Base-by-base conservation (phyloP, 202 grass and related monocot species). In the Brachypodium distachyon region DNA sequence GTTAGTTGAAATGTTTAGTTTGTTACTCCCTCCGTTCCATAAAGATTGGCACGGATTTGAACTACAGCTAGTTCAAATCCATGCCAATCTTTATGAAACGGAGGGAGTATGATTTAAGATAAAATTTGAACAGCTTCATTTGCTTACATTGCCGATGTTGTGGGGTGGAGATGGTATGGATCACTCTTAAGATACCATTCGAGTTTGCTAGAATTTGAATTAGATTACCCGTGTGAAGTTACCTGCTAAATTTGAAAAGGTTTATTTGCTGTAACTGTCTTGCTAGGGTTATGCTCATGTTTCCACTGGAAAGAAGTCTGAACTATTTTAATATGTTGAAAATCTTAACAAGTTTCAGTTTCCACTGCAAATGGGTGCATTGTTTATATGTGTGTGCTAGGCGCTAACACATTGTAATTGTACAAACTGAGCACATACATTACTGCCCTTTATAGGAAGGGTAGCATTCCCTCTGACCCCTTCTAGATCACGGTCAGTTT, bases 111-210 rank as follows among this genome's bases (percentile, higher is more conserved):
- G n/a, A n/a, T n/a, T n/a, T n/a, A n/a, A n/a, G n/a, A n/a, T n/a
- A n/a, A n/a, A n/a, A n/a, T n/a, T n/a, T n/a, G n/a, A n/a, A n/a
- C n/a, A n/a, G n/a, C n/a, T n/a, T n/a, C n/a, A n/a, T n/a, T n/a
- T 32, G 46, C 33, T n/a, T 1, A 13, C 63, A 68, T 19, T 74
- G 18, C 32, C 28, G 38, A 19, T 73, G 41, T 11, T 22, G 23
- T 65, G 41, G 27, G 52, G 44, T 50, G 29, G 47, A 29, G 39
- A 23, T 49, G 27, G 41, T 46, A 27, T 29, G 16, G 29, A 60
- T 28, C 43, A 74, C 59, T 79, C 28, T 75, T 69, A 67, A 73
- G 42, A 70, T 69, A 6, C 11, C 17, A 12, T 63, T 80, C 44
- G 48, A 36, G 44, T 55, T 80, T 37, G 53, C 28, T 88, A 69